These are phyloP conservation scores for Panicum miliaceum DNA, from an alignment of 176 grass and related monocot species.

Conservation along the genomic window DNA sequence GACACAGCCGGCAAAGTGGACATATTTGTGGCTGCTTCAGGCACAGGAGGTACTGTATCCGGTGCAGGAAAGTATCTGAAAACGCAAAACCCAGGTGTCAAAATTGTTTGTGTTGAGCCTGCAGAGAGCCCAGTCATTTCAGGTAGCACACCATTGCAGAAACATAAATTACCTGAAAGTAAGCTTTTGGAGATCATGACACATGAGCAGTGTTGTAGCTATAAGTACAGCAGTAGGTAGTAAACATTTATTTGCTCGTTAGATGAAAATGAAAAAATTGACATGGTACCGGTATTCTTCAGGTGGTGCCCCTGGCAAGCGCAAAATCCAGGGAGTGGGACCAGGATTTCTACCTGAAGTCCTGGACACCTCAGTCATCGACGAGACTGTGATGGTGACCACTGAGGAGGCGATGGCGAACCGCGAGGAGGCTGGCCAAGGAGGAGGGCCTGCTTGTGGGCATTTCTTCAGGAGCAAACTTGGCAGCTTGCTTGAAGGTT, in stretches of 20 bases:
- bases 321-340: conserved; percentile 89
- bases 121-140: conserved; percentile 71
- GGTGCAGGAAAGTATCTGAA: conserved; percentile 77
- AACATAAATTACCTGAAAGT: not conserved
- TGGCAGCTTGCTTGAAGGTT: conserved; percentile 88
- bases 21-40: conserved; percentile 56
- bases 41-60: conserved; percentile 70
- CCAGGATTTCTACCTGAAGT: conserved; percentile 66
- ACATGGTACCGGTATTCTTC: not conserved
- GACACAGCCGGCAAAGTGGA: conserved; percentile 64
- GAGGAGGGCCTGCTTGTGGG: conserved; percentile 90
- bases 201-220: not conserved
- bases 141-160: conserved; percentile 35
- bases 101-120: conserved; percentile 79
- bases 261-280: not conserved
- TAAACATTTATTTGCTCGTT: not conserved
- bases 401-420: conserved; percentile 65
- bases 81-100: conserved; percentile 62
- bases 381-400: conserved; percentile 64
- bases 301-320: conserved; percentile 65
- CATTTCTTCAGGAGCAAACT: conserved; percentile 89
- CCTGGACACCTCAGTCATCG: conserved; percentile 68
- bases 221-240: not conserved
- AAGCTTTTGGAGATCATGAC: not conserved
- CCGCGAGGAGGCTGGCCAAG: conserved; percentile 71